Percentiles rank a stretch among this genome's conserved stretches.
Conservation (phyloP, 2,329 filamentous ascomycete species). For the Apiospora arundinis region DNA sequence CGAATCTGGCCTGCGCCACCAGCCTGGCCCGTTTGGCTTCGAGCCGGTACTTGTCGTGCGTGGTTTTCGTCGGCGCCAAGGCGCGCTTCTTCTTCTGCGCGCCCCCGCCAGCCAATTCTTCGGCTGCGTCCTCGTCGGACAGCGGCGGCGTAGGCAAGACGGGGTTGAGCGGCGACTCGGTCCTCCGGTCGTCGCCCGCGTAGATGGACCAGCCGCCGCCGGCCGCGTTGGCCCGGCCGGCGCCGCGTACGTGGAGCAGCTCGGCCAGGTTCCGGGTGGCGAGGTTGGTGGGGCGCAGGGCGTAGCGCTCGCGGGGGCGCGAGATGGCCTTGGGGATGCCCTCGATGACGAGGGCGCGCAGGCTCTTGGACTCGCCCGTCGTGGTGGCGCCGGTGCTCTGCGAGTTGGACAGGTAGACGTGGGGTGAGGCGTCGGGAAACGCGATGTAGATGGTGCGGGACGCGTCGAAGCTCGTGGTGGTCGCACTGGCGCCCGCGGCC, state of each 20-base stretch:
- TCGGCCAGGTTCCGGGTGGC: constrained; percentile 74
- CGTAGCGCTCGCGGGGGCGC: constrained; percentile 73
- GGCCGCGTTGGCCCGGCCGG: constrained; percentile 72
- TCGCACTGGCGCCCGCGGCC: constrained; percentile 33
- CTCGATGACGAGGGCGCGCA: constrained; percentile 75
- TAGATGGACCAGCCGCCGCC: constrained; percentile 84
- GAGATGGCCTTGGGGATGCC: constrained; percentile 85
- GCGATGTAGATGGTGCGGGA: constrained; percentile 79
- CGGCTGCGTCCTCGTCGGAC: constrained; percentile 39
- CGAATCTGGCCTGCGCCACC: constrained; percentile 74
- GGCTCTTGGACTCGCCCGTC: constrained; percentile 62
- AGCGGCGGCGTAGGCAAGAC: constrained; percentile 55
- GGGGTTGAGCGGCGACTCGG: constrained; percentile 61
- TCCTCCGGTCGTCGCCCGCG: constrained; percentile 61
- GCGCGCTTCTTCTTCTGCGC: constrained; percentile 34
- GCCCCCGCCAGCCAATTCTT: constrained; percentile 27
- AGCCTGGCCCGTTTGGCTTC: constrained; percentile 64
- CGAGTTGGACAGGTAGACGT: constrained; percentile 70
- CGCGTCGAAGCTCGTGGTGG: constrained; percentile 60
- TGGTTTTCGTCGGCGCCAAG: constrained; percentile 32
- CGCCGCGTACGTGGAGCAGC: constrained; percentile 72
- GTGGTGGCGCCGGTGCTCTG: constrained; percentile 50
- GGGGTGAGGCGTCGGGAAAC: constrained; percentile 81
- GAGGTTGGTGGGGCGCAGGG: constrained; percentile 71
- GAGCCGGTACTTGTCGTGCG: constrained; percentile 39